Percentiles rank a stretch among this genome's conserved stretches.
Evolutionary conservation across 2,329 filamentous ascomycete species (phyloP).

Genomic region (Microdochium trichocladiopsis): DNA sequence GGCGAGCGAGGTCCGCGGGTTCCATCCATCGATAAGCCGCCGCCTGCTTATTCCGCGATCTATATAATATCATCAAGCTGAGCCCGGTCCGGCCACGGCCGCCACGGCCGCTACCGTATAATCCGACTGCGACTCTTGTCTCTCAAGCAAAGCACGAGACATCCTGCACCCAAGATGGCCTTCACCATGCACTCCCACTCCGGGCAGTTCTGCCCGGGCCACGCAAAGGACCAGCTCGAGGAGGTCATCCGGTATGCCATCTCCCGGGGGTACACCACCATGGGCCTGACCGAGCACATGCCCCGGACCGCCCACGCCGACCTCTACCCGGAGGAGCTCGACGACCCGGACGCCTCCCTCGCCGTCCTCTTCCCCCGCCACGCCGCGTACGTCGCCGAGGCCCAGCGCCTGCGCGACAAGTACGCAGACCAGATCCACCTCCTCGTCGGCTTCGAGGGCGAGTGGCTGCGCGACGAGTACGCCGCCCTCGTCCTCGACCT

Average conservation of each 20-base stretch:
- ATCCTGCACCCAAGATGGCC: conserved; percentile 54
- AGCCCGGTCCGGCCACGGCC: too few species aligned
- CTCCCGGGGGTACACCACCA: conserved; percentile 67
- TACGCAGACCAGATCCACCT: conserved; percentile 70
- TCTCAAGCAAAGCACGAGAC: too few species aligned
- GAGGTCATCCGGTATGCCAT: conserved; percentile 77
- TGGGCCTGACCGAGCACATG: conserved; percentile 94
- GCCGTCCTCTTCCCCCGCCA: conserved; percentile 48
- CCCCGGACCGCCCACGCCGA: conserved; percentile 67
- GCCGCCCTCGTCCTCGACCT: conserved; percentile 49
- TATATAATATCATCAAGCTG: too few species aligned
- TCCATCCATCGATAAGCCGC: too few species aligned
- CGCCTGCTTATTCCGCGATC: background rate
- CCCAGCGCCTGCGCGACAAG: conserved; percentile 59
- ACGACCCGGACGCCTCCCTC: conserved; percentile 39
- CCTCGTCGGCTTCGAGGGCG: conserved; percentile 84
- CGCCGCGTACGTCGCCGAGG: conserved; percentile 68
- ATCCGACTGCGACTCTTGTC: too few species aligned
- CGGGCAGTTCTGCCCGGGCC: conserved; percentile 88
- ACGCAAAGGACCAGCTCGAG: conserved; percentile 81
- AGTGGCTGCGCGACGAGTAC: conserved; percentile 76
- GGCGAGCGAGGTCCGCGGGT: background rate
- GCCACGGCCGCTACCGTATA: too few species aligned
- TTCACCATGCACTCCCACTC: conserved; percentile 98
- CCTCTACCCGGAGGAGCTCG: conserved; percentile 84